Evolutionary conservation across 2,329 filamentous ascomycete species (phyloP), one percentile per base, ranked within the genome.

Genomic region (Botrytis cinerea): DNA sequence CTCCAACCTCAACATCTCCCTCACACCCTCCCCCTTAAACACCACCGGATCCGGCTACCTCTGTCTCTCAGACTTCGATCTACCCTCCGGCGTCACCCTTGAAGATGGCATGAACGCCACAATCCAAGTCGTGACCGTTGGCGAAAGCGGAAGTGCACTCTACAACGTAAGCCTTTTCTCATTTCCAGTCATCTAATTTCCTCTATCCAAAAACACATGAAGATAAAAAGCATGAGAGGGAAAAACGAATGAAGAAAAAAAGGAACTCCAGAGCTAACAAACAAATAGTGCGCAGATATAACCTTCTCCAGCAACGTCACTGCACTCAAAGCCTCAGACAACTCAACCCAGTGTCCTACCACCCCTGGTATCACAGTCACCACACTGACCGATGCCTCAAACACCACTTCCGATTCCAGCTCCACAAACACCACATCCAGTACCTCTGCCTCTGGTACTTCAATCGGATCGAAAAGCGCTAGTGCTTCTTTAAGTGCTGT

Each of bases 1-100:
- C 14, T 74, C 69, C 64, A 75, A 75, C 51, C 63, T 75, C 40
- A 75, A 74, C 25, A 61, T 63, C 32, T 70, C 73, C 10, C 67
- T 75, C 9, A 70, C 62, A 1, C 38, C 62, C 20, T 38, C 59
- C 1, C 74, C 74, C 4, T 51, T 75, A 1, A 75, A 75, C 38
- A 51, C 72, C 40, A 75, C 74, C 1, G 74, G 74, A 16, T 45
- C 57, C 2, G 74, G 74, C 18, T 57, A 68, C 25, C 59, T 75
- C 20, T 75, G 74, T 57, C 68, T 75, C n/a, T 66, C 68, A 0
- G 51, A 75, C 25, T 51, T 75, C 59, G 28, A 38, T 14, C 16
- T 75, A 22, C 74, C 74, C 9, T 48, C 64, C 25, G 68, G 46
- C 2, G 6, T 75, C 60, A 61, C 14, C 32, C 12, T 71, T 22